Percentiles rank a stretch among this genome's conserved stretches.
phyloP scores from a whole-genome alignment of 2,329 filamentous ascomycete species.

The Davidsoniella neocaledoniae region DNA sequence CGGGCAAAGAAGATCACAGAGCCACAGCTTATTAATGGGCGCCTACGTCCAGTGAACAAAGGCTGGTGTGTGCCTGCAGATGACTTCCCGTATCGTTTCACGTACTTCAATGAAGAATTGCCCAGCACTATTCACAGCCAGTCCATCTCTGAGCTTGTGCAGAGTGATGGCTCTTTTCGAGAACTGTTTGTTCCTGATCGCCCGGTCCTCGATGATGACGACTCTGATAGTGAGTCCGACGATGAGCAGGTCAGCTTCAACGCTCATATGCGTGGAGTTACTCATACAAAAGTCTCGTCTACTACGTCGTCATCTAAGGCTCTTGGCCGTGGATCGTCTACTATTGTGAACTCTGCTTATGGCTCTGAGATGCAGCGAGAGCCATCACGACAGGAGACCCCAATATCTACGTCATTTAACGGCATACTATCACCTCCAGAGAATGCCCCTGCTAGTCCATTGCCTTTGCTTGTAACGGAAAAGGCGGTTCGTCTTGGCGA shows the following conservation, averaged over 20 bases:
- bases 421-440: background rate
- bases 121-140: slow-evolving; percentile 92
- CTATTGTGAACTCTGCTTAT: background rate
- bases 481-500: slow-evolving; percentile 51
- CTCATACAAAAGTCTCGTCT: slow-evolving; percentile 4
- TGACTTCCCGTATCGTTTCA: slow-evolving; percentile 84
- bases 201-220: slow-evolving; percentile 54
- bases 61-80: slow-evolving; percentile 80
- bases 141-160: slow-evolving; percentile 81
- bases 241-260: slow-evolving; percentile 13
- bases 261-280: slow-evolving; percentile 10
- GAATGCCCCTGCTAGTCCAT: background rate
- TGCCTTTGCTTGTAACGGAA: slow-evolving; percentile 15
- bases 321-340: slow-evolving; percentile 1
- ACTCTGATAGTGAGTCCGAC: slow-evolving; percentile 31
- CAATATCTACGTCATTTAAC: slow-evolving; percentile 1
- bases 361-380: slow-evolving; percentile 1
- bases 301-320: slow-evolving; percentile 1
- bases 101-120: slow-evolving; percentile 97
- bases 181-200: slow-evolving; percentile 87
- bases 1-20: slow-evolving; percentile 86
- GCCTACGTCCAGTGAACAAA: slow-evolving; percentile 62
- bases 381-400: background rate
- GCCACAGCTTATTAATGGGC: slow-evolving; percentile 78
- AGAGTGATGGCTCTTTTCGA: slow-evolving; percentile 66